phyloP scores from a whole-genome alignment of 352 stramenopile species.

The Phytopythium vexans region DNA sequence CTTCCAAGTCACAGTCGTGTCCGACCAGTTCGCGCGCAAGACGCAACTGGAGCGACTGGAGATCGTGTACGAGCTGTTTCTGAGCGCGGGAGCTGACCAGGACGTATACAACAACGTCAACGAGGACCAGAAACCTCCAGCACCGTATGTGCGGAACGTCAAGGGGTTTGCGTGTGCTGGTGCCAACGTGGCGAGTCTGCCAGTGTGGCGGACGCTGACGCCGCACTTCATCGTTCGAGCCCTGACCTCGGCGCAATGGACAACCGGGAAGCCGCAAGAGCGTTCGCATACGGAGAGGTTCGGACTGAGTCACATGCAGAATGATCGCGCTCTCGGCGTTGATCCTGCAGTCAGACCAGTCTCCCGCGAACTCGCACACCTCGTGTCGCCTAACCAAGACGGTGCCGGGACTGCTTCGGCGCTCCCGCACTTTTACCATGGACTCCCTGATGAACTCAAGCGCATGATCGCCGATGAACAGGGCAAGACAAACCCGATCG shows the following conservation, averaged over 20 bases:
- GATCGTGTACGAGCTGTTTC: slow-evolving; percentile 36
- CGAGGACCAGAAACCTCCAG: slow-evolving; percentile 1
- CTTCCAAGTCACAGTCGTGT: slow-evolving; percentile 53
- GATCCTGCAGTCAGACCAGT: slow-evolving; percentile 28
- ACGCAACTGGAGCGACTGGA: slow-evolving; percentile 43
- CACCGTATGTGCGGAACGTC: slow-evolving; percentile 3
- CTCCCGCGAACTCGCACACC: slow-evolving; percentile 28
- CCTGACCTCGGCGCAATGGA: slow-evolving; percentile 50
- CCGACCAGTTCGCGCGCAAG: slow-evolving; percentile 42
- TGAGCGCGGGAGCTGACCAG: slow-evolving; percentile 2
- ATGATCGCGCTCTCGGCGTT: slow-evolving; percentile 42
- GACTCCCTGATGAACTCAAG: slow-evolving; percentile 67
- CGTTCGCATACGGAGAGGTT: slow-evolving; percentile 51
- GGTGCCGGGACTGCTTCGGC: slow-evolving; percentile 17
- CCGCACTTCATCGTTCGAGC: slow-evolving; percentile 40
- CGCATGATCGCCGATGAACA: slow-evolving; percentile 67
- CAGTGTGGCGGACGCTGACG: slow-evolving; percentile 36
- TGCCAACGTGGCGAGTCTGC: slow-evolving; percentile 26
- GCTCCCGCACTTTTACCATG: slow-evolving; percentile 78
- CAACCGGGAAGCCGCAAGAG: slow-evolving; percentile 5
- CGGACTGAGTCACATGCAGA: slow-evolving; percentile 44
- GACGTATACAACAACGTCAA: slow-evolving; percentile 6
- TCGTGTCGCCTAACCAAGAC: slow-evolving; percentile 43
- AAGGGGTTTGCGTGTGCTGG: slow-evolving; percentile 34
- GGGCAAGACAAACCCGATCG: slow-evolving; percentile 8